Conservation (phyloP, 352 stramenopile genomes). For the Peronospora belbahrii region DNA sequence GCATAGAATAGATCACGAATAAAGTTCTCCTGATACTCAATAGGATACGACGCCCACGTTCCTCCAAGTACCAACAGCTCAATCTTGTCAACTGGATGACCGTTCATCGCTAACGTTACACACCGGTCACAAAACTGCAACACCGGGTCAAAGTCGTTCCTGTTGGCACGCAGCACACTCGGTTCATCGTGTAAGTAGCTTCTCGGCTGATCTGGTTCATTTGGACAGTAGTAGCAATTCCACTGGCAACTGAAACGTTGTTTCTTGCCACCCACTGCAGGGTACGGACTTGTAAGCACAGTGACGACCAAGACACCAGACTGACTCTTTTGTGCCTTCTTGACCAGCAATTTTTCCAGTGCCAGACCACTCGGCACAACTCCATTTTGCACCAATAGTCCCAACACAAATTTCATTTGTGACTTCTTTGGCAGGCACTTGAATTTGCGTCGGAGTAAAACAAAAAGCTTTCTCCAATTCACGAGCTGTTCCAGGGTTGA, state of each 20-base stretch:
- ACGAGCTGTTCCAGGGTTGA: slow-evolving; percentile 63
- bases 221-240: slow-evolving; percentile 94
- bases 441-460: slow-evolving; percentile 74
- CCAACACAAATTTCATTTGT: slow-evolving; percentile 85
- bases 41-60: slow-evolving; percentile 89
- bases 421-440: slow-evolving; percentile 90
- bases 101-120: slow-evolving; percentile 88
- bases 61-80: slow-evolving; percentile 87
- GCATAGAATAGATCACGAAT: slow-evolving; percentile 90
- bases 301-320: slow-evolving; percentile 89
- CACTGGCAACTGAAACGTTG: slow-evolving; percentile 91
- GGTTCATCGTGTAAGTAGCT: slow-evolving; percentile 92
- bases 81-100: slow-evolving; percentile 90
- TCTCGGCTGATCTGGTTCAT: slow-evolving; percentile 86
- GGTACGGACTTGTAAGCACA: slow-evolving; percentile 89
- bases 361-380: slow-evolving; percentile 34
- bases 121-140: slow-evolving; percentile 88
- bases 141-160: slow-evolving; percentile 88
- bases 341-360: slow-evolving; percentile 78
- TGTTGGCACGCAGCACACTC: slow-evolving; percentile 87
- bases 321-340: slow-evolving; percentile 87
- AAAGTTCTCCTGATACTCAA: slow-evolving; percentile 87
- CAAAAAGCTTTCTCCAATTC: slow-evolving; percentile 82
- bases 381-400: slow-evolving; percentile 61
- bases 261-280: slow-evolving; percentile 67